Evolutionary conservation across 305 asterid genomes (phyloP), one percentile per base, ranked within the genome.

Genomic region (Plantago rigida): DNA sequence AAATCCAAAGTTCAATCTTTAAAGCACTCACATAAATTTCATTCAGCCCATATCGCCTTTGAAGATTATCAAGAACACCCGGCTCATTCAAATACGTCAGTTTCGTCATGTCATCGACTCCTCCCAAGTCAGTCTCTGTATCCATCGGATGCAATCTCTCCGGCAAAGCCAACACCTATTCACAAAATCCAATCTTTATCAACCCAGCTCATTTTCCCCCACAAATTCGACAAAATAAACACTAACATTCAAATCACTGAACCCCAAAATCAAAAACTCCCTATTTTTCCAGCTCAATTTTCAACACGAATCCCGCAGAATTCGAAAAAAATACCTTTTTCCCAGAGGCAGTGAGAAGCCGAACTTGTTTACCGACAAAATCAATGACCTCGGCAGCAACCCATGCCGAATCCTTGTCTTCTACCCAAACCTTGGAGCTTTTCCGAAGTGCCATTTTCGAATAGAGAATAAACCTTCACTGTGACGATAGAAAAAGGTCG

Each of bases 71-170:
- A 59, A 92, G 89, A 71, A 92, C 95, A 34, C 96, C 92, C 0
- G 98, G 96, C 80, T 92, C 98, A 75, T 92, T 92, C 87, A 92
- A 71, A 66, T 84, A 92, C 51, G 95, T 92, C 80, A 92, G 71
- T 51, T 87, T 92, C 47, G 96, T 92, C 98, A 92, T 92, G 59
- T 92, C 98, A 71, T 92, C 98, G 62, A 88, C 98, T 54, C 98
- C 98, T 62, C 98, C 96, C 12, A 88, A 86, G 63, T 92, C 98
- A 34, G 82, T 77, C 71, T 91, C 98, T 58, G 71, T 86, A 61
- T 91, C 98, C 76, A 96, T 78, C 13, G 82, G 86, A 47, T 63
- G 82, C 84, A 91, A 60, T 73, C 80, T 86, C 69, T 86, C 96
- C 68, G 84, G 82, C 74, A 65, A 68, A 46, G 71, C 73, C 82